A percentile compares a stretch with the other conserved stretches of the same genome.
Evolutionary conservation across 306 rosid species (phyloP).

Genomic region (Cicer arietinum): DNA sequence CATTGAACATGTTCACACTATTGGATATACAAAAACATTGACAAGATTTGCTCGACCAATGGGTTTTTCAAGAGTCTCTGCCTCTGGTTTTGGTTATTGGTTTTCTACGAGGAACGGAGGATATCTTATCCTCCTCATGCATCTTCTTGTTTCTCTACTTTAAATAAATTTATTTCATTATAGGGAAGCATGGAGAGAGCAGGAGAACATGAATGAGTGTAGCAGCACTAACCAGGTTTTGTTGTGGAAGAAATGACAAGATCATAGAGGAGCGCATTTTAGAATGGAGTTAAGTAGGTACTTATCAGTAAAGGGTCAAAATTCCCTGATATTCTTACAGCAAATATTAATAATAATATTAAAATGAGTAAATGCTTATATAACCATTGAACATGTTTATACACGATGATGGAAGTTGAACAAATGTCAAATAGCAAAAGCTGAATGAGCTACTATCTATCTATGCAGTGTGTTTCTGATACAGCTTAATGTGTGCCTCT

Average conservation of each 20-base stretch:
- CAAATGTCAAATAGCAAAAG: too few species aligned
- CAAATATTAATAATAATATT: not conserved
- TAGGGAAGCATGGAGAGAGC: not conserved
- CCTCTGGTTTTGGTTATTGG: slow-evolving; percentile 1
- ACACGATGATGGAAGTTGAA: not conserved
- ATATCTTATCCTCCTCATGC: slow-evolving; percentile 17
- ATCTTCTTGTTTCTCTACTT: not conserved
- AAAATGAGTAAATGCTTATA: not conserved
- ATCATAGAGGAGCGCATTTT: slow-evolving; percentile 16
- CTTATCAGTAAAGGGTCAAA: slow-evolving; percentile 25
- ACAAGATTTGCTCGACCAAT: slow-evolving; percentile 8
- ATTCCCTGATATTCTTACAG: slow-evolving; percentile 3
- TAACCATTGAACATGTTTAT: not conserved
- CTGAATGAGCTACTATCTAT: too few species aligned
- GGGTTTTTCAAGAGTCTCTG: slow-evolving; percentile 12
- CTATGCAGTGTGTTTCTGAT: too few species aligned
- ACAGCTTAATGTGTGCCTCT: too few species aligned
- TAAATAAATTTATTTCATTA: not conserved
- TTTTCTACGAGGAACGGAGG: not conserved
- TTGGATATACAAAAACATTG: not conserved
- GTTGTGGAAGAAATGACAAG: slow-evolving; percentile 18
- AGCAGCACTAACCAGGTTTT: slow-evolving; percentile 29
- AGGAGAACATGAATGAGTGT: slow-evolving; percentile 8
- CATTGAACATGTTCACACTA: not conserved
- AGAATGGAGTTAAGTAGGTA: slow-evolving; percentile 11